Percentiles rank a stretch among this genome's conserved stretches.
Evolutionary conservation across 148 eudicot species (phyloP).

Genomic region (Spergularia bocconei): DNA sequence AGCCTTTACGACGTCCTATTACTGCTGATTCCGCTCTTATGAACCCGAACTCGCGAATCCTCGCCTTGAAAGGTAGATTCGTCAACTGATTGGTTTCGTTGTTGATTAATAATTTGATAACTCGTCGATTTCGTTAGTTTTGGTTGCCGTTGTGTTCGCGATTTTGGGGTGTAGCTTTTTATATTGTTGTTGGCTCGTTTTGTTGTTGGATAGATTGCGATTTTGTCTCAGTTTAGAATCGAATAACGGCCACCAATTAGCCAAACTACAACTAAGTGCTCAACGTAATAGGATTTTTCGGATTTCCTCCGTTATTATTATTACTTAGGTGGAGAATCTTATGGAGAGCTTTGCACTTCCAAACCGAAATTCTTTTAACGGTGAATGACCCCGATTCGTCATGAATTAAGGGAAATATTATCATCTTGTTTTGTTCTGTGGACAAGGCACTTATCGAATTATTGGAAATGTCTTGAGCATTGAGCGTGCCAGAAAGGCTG

Average conservation of each 20-base stretch:
- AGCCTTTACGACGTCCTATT: constrained; percentile 91
- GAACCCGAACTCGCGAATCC: constrained; percentile 83
- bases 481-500: background rate
- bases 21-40: constrained; percentile 96
- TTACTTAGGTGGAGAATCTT: too few relatives aligned
- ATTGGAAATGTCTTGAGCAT: background rate
- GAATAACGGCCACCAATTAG: too few relatives aligned
- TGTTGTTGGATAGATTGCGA: background rate
- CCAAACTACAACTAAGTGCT: too few relatives aligned
- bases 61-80: constrained; percentile 81
- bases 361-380: too few relatives aligned
- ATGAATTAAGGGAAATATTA: too few relatives aligned
- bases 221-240: background rate
- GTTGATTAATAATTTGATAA: background rate
- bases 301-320: too few relatives aligned
- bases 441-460: too few relatives aligned
- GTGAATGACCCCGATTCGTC: too few relatives aligned
- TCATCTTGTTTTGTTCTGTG: too few relatives aligned
- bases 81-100: background rate
- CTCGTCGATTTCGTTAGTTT: background rate
- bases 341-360: too few relatives aligned
- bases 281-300: too few relatives aligned
- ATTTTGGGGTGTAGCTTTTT: background rate
- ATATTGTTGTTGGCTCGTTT: background rate
- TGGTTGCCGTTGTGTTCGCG: background rate